Conservation (phyloP, 192 early-diverging fungal genomes). For the Backusella luteola region DNA sequence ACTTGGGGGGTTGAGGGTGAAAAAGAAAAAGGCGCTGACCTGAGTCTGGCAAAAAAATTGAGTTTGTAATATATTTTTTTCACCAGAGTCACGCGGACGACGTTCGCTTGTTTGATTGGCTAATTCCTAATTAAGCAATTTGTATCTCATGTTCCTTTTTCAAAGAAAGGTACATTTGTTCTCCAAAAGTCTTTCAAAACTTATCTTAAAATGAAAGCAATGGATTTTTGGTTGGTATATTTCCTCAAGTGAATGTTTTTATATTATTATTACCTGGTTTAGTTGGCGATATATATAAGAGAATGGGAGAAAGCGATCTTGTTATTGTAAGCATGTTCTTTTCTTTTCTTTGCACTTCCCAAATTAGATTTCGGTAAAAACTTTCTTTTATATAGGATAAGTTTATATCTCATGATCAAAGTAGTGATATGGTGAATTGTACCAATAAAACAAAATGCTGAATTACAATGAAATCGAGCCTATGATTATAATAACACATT, state of each 20-base stretch:
- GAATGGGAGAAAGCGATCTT: background rate
- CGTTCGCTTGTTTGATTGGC: background rate
- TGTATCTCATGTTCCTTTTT: background rate
- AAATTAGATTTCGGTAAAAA: background rate
- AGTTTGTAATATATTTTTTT: slow-evolving; percentile 1
- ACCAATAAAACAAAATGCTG: background rate
- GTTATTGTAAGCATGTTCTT: background rate
- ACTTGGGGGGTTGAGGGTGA: slow-evolving; percentile 4
- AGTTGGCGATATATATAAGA: too few species aligned
- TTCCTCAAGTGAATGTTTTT: too few species aligned
- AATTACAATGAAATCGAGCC: background rate
- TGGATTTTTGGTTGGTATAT: too few species aligned
- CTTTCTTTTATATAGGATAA: background rate
- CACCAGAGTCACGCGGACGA: background rate
- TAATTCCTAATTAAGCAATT: background rate
- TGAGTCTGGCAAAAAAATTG: background rate
- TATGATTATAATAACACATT: background rate
- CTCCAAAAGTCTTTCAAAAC: too few species aligned
- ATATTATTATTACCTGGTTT: background rate
- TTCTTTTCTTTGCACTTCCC: background rate
- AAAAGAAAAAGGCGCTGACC: slow-evolving; percentile 8
- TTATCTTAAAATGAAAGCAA: too few species aligned
- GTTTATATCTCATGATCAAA: background rate
- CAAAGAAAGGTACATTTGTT: too few species aligned
- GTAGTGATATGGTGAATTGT: background rate